A percentile compares a stretch with the other conserved stretches of the same genome.
phyloP scores from a whole-genome alignment of 192 early-diverging fungal species.

The Mortierella alpina region DNA sequence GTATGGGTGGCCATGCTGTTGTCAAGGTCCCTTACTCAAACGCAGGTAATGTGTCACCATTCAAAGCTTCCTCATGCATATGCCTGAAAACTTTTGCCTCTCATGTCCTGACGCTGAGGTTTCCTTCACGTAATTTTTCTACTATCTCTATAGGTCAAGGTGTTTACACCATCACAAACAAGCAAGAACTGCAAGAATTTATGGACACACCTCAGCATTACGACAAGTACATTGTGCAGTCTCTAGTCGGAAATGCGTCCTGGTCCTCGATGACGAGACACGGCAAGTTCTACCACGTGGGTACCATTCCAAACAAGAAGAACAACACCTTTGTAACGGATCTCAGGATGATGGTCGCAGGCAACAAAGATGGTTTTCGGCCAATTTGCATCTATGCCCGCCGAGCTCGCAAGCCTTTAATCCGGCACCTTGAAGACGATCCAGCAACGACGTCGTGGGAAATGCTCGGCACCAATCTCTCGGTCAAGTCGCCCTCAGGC shows the following conservation, averaged over 20 bases:
- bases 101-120: not conserved
- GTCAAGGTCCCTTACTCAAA: conserved; percentile 90
- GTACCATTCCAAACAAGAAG: conserved; percentile 92
- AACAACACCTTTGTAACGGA: conserved; percentile 88
- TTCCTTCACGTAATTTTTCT: not conserved
- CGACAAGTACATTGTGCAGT: conserved; percentile 93
- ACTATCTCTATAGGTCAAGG: conserved; percentile 70
- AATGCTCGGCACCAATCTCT: conserved; percentile 91
- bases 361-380: conserved; percentile 74
- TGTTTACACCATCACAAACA: conserved; percentile 90
- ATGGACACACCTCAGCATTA: conserved; percentile 83
- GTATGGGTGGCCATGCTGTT: conserved; percentile 89
- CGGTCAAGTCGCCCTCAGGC: conserved; percentile 78
- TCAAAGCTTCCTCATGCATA: not conserved
- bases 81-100: not conserved
- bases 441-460: conserved; percentile 77
- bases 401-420: conserved; percentile 76
- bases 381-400: conserved; percentile 88
- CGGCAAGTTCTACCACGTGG: conserved; percentile 90
- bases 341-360: conserved; percentile 90
- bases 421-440: conserved; percentile 52
- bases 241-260: conserved; percentile 86
- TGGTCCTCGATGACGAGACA: conserved; percentile 79
- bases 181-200: conserved; percentile 77
- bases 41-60: conserved; percentile 64